Conservation (phyloP, 805 yeast species). For the Alloascoidea hylecoeti region DNA sequence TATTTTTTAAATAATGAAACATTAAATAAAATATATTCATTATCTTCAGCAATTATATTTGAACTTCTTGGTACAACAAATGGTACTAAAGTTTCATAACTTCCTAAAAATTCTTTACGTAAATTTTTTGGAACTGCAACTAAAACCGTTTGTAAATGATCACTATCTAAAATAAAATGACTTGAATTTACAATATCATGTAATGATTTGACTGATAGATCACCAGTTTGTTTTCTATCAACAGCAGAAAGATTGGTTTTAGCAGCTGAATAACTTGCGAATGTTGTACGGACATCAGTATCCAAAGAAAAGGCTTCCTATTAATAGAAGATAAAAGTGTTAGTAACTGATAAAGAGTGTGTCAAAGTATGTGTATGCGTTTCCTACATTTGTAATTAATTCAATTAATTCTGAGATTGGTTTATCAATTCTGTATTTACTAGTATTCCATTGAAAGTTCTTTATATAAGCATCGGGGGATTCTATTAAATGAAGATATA, state of each 20-base stretch:
- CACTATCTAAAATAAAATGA: conserved; percentile 77
- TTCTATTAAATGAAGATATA: too few species aligned
- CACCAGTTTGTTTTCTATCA: conserved; percentile 89
- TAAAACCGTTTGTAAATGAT: conserved; percentile 73
- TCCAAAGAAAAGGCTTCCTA: conserved; percentile 72
- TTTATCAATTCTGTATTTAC: conserved; percentile 76
- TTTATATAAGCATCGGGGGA: conserved; percentile 54
- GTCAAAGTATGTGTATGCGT: neutral
- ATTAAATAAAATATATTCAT: conserved; percentile 58
- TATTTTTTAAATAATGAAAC: conserved; percentile 80
- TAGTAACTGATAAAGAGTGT: neutral
- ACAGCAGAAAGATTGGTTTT: conserved; percentile 76
- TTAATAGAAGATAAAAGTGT: neutral
- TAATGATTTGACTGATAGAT: conserved; percentile 76
- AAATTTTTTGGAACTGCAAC: conserved; percentile 73
- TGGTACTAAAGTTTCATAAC: conserved; percentile 63
- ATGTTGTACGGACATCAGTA: conserved; percentile 68
- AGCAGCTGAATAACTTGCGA: conserved; percentile 64
- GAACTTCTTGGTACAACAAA: conserved; percentile 94
- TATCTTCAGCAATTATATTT: conserved; percentile 48
- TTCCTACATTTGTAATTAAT: conserved; percentile 33
- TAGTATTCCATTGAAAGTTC: conserved; percentile 75
- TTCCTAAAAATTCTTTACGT: conserved; percentile 42
- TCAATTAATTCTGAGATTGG: conserved; percentile 65
- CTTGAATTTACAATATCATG: conserved; percentile 78